phyloP scores from a whole-genome alignment of 208 protist species.

The Trypanosoma caninum region DNA sequence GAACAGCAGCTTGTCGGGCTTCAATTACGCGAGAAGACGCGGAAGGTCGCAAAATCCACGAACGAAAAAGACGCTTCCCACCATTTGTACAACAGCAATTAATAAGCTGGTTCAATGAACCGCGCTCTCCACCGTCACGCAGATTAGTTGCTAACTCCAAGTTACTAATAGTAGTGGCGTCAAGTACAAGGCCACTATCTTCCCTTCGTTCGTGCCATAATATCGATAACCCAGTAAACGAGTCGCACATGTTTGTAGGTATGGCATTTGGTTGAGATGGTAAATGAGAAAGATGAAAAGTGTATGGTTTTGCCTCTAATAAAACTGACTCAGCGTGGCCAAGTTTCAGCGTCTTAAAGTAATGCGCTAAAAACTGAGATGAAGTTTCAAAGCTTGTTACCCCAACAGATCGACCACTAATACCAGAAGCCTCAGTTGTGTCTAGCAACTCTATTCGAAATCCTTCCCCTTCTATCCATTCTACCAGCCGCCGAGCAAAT shows the following conservation, averaged over 20 bases:
- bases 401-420: not conserved
- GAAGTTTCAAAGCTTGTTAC: constrained; percentile 5
- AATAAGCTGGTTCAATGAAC: constrained; percentile 61
- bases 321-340: constrained; percentile 38
- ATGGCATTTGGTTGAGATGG: not conserved
- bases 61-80: constrained; percentile 72
- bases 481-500: constrained; percentile 19
- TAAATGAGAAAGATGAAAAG: constrained; percentile 31
- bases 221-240: constrained; percentile 19
- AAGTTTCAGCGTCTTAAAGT: constrained; percentile 48
- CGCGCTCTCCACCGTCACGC: constrained; percentile 62
- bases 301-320: constrained; percentile 43
- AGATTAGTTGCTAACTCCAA: constrained; percentile 80
- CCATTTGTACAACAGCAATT: constrained; percentile 76
- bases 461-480: constrained; percentile 64
- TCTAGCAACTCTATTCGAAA: constrained; percentile 42
- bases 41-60: constrained; percentile 82
- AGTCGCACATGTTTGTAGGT: not conserved
- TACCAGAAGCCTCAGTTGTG: not conserved
- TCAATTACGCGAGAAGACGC: constrained; percentile 49
- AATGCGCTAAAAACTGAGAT: constrained; percentile 35
- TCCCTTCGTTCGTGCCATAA: constrained; percentile 45
- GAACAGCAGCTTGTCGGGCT: constrained; percentile 55
- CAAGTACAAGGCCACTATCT: constrained; percentile 65
- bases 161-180: constrained; percentile 69